Percentiles rank a stretch among this genome's conserved stretches.
Conservation (phyloP, 345 rosid species). For the Cardiospermum halicacabum region DNA sequence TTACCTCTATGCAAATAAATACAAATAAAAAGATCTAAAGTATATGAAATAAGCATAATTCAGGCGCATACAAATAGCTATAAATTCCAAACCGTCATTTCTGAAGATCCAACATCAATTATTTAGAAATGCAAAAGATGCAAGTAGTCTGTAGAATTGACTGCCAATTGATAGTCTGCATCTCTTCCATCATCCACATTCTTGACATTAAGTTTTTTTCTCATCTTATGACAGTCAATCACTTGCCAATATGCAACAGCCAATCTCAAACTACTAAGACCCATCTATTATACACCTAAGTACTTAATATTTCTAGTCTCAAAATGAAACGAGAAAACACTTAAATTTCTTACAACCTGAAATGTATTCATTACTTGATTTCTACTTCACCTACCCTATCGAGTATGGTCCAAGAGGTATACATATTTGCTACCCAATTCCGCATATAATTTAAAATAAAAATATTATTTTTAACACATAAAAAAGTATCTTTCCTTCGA, state of each 20-base stretch:
- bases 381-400: not conserved
- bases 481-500: not conserved
- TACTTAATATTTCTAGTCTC: not conserved
- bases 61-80: not conserved
- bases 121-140: not conserved
- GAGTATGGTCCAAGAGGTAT: not conserved
- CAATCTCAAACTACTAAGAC: not conserved
- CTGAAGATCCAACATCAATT: not conserved
- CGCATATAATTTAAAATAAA: not conserved
- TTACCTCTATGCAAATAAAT: not conserved
- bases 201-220: not conserved
- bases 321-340: not conserved
- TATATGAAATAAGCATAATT: not conserved
- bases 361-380: constrained; percentile 1
- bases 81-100: not conserved
- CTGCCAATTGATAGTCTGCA: not conserved
- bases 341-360: not conserved
- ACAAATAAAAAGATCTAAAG: not conserved
- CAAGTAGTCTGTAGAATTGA: not conserved
- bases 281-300: not conserved
- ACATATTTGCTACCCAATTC: not conserved
- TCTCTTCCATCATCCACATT: not conserved
- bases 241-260: not conserved
- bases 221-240: not conserved
- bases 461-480: not conserved